These are phyloP conservation scores for Nakataea oryzae DNA, from an alignment of 2,329 filamentous ascomycete genomes.

Conservation along the genomic window DNA sequence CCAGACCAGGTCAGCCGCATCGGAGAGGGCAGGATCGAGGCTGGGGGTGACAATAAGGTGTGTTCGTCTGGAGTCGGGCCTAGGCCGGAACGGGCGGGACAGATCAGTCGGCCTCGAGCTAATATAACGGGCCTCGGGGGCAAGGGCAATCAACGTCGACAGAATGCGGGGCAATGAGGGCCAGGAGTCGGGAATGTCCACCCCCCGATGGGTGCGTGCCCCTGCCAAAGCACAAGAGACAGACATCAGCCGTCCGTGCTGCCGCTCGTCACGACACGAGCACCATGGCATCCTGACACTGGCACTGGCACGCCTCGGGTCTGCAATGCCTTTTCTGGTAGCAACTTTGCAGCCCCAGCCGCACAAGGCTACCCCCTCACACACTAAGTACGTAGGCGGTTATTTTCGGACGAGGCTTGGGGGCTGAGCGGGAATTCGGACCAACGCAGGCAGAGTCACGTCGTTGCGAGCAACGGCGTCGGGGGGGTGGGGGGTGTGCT, in stretches of 20 bases:
- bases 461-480: background rate
- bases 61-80: no score
- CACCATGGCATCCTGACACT: no score
- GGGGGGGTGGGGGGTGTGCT: no score
- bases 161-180: background rate
- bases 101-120: background rate
- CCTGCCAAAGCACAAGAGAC: background rate
- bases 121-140: background rate
- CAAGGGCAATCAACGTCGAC: background rate
- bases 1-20: no score
- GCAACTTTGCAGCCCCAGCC: no score
- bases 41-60: no score
- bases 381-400: no score
- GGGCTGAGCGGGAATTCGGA: background rate
- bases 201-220: no score
- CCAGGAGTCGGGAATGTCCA: background rate
- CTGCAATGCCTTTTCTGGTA: no score
- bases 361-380: no score
- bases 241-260: background rate
- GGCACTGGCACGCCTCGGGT: no score
- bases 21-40: background rate
- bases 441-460: background rate
- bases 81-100: background rate
- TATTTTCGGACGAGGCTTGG: background rate
- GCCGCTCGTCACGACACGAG: no score